phyloP scores from a whole-genome alignment of 2,329 filamentous ascomycete genomes.

The Stagonosporopsis chrysanthemi region DNA sequence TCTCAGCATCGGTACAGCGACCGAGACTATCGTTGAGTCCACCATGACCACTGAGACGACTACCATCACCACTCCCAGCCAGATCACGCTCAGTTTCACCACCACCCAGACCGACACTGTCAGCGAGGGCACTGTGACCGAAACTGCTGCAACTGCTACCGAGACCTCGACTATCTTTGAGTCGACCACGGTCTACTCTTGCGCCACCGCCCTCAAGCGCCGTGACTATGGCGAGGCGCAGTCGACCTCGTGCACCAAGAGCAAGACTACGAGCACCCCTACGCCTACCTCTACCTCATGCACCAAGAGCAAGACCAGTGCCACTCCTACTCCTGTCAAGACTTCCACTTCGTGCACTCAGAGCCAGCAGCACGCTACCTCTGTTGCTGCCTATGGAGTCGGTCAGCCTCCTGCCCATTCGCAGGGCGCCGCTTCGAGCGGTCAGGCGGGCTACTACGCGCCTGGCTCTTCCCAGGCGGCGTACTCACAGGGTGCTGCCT shows the following conservation, averaged over 20 bases:
- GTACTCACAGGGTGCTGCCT: neutral
- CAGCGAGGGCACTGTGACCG: constrained; percentile 9
- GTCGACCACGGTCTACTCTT: constrained; percentile 14
- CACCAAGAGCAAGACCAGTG: constrained; percentile 9
- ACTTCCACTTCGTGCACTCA: constrained; percentile 11
- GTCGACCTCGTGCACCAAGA: constrained; percentile 19
- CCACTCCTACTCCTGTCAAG: constrained; percentile 4
- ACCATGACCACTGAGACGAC: constrained; percentile 14
- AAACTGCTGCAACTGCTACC: constrained; percentile 12
- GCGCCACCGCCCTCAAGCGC: constrained; percentile 9
- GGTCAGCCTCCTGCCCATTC: constrained; percentile 1
- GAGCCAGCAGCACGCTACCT: constrained; percentile 7
- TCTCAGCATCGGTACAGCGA: constrained; percentile 14
- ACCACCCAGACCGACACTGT: constrained; percentile 15
- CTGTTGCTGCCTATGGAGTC: constrained; percentile 4
- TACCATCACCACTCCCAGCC: constrained; percentile 18
- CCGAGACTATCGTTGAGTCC: constrained; percentile 13
- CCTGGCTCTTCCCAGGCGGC: constrained; percentile 2
- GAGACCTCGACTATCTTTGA: constrained; percentile 2
- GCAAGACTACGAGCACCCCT: constrained; percentile 13
- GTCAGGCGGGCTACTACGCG: neutral
- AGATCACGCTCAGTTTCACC: constrained; percentile 11
- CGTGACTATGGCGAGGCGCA: constrained; percentile 10
- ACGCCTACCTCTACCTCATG: constrained; percentile 12
- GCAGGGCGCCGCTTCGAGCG: constrained; percentile 2